These are phyloP conservation scores for Rheum nobile DNA, from an alignment of 148 eudicot species.

Conservation along the genomic window DNA sequence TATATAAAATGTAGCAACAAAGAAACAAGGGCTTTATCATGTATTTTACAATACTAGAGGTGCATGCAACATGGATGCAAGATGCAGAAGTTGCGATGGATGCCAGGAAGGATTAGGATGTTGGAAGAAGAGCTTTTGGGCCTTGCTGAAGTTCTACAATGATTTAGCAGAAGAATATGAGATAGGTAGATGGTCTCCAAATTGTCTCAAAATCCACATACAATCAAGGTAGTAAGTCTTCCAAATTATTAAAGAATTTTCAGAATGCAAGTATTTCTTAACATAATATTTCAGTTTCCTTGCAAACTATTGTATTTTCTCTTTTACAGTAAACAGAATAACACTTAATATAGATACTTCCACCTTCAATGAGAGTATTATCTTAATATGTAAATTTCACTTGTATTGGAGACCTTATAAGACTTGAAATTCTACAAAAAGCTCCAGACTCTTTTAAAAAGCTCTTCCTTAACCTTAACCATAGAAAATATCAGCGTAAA, in stretches of 20 bases:
- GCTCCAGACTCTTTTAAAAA: not conserved
- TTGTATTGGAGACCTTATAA: not conserved
- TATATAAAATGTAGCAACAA: not conserved
- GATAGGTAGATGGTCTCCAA: not conserved
- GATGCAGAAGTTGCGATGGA: not conserved
- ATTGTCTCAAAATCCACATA: not conserved
- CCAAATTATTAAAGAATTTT: not conserved
- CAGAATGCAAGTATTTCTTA: not conserved
- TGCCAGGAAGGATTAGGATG: not conserved
- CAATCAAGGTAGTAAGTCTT: not conserved
- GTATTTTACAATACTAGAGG: not conserved
- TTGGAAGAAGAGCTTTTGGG: not conserved
- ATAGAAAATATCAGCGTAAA: too few relatives aligned
- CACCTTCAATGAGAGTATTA: not conserved
- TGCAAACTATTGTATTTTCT: not conserved
- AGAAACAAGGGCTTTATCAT: not conserved
- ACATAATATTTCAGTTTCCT: not conserved
- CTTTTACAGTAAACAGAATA: not conserved
- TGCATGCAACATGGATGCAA: not conserved
- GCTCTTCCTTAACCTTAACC: not conserved
- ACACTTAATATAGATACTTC: not conserved
- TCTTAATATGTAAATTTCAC: not conserved
- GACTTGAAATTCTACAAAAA: not conserved
- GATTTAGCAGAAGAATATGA: not conserved
- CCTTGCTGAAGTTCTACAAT: not conserved